Conservation (phyloP, 306 rosid genomes). For the Acmispon strigosus region DNA sequence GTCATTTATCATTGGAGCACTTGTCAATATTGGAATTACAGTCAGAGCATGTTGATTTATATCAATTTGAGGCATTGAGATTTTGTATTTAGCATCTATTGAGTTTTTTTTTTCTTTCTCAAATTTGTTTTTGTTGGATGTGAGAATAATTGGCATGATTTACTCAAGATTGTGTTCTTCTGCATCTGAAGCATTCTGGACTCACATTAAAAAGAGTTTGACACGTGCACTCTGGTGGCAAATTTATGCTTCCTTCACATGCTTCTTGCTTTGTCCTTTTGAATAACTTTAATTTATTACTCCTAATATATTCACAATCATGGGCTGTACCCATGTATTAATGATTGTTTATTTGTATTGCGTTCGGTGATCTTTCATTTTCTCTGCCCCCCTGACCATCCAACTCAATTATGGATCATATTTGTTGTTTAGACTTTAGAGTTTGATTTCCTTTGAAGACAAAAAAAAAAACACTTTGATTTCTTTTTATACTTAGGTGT, state of each 20-base stretch:
- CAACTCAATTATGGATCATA: not conserved
- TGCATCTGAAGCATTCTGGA: not conserved
- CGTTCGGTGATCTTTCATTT: constrained; percentile 20
- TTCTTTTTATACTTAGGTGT: not conserved
- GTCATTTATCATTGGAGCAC: constrained; percentile 18
- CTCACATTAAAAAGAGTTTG: not conserved
- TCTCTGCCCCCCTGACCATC: not conserved
- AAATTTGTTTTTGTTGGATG: not conserved
- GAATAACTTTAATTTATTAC: constrained; percentile 15
- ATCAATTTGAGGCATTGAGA: not conserved
- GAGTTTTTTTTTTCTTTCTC: not conserved
- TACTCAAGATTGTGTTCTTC: not conserved
- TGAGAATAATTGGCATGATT: not conserved
- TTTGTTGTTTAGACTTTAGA: not conserved
- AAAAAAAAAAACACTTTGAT: too few species aligned
- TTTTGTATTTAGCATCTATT: not conserved
- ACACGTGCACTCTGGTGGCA: constrained; percentile 19
- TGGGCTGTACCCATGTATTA: constrained; percentile 17
- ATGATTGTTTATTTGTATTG: constrained; percentile 13
- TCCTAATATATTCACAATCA: constrained; percentile 30
- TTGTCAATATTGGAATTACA: constrained; percentile 5
- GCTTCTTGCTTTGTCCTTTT: constrained; percentile 26
- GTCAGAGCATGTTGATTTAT: not conserved
- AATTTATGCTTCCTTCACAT: constrained; percentile 33
- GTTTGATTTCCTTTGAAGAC: not conserved